Percentiles rank a stretch among this genome's conserved stretches.
Evolutionary conservation across 352 stramenopile genomes (phyloP).

Genomic region (Globisporangium solare): DNA sequence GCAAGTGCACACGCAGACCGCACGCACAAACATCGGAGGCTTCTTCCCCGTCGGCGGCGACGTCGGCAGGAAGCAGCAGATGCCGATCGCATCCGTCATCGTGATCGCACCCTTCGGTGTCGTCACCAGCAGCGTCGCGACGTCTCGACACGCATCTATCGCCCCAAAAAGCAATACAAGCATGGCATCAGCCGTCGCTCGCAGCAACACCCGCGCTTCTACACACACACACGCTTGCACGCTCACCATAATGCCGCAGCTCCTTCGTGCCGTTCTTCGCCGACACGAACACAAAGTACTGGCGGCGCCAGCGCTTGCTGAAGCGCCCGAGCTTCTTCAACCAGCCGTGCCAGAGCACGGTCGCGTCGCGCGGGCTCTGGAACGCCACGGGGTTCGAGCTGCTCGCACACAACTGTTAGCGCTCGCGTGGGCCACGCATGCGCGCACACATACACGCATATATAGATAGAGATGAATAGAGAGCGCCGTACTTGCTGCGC

Average conservation of each 20-base stretch:
- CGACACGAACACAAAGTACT: constrained; percentile 80
- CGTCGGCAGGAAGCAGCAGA: constrained; percentile 64
- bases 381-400: constrained; percentile 52
- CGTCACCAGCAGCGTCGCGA: constrained; percentile 48
- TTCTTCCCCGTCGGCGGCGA: constrained; percentile 39
- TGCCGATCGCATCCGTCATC: constrained; percentile 63
- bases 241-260: constrained; percentile 65
- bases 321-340: constrained; percentile 82
- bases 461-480: constrained; percentile 1
- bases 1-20: not conserved
- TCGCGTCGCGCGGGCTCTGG: constrained; percentile 44
- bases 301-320: constrained; percentile 72
- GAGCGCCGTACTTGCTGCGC: constrained; percentile 36
- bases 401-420: not conserved
- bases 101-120: constrained; percentile 72
- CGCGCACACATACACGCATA: constrained; percentile 7
- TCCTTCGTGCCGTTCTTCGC: constrained; percentile 61
- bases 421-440: constrained; percentile 1
- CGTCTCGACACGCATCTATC: constrained; percentile 55
- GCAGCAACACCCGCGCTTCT: too few relatives aligned
- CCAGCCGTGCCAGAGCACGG: constrained; percentile 81
- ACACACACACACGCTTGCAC: not conserved
- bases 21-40: constrained; percentile 53
- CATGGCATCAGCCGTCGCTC: too few relatives aligned
- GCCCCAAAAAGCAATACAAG: not conserved